Evolutionary conservation across 768 basidiomycete species (phyloP), one percentile per base, ranked within the genome.

Genomic region (Lactifluus subvellereus): DNA sequence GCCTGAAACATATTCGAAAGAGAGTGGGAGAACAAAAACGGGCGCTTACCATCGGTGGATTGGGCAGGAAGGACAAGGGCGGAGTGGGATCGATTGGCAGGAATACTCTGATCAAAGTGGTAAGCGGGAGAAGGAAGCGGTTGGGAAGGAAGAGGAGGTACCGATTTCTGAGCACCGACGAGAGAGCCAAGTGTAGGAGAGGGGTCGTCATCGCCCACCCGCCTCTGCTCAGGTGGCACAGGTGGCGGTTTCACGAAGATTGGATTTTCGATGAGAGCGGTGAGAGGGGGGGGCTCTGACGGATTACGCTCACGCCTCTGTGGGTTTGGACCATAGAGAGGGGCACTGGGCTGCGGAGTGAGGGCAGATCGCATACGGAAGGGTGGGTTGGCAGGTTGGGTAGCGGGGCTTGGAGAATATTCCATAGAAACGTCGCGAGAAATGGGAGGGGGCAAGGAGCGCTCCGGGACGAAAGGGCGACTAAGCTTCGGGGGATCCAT

Each of bases 251-350:
- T 87, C 14, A 91, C 80, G 69, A 90, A 91, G 60, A 81, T 77
- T 22, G 89, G 89, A 69, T 87, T 85, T 33, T 82, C 79, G 62
- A 79, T 77, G 45, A 91, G 80, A 57, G 81, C 66, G 33, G 79
- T 78, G 35, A 91, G 72, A 6, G 87, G 79, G 32, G 89, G 89
- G 6, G 89, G 89, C 66, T 89, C 88, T 22, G 87, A 86, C 38
- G 74, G 72, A 65, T 86, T 82, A 67, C 85, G 75, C 61, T 74
- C 75, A 18, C 75, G 74, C 48, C 75, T 73, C 20, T 73, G 70
- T 9, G 75, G 77, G 32, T 73, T 71, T 14, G 81, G 80, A 55
- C 80, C 80, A 54, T 80, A 80, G 1, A 65, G 69, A 20, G 72
- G 69, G 16, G 74, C 75, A 20, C 76, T 71, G 8, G 86, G 86